Percentiles rank a stretch among this genome's conserved stretches.
phyloP scores from a whole-genome alignment of 2,329 filamentous ascomycete genomes.

The Cercospora janseana region DNA sequence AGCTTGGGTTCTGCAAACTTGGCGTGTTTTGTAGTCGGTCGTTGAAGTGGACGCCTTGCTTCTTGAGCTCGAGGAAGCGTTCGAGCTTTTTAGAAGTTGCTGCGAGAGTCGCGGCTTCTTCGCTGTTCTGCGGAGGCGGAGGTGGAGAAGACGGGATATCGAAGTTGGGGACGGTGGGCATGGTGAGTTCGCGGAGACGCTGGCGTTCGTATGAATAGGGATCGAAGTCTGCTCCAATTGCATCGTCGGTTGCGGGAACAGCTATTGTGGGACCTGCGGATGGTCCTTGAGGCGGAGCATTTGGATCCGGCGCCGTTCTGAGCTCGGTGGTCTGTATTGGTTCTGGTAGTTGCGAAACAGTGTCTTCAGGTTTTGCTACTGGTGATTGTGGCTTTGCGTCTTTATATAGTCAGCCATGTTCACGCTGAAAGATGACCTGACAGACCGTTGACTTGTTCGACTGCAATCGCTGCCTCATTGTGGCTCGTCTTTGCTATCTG shows the following conservation, averaged over 20 bases:
- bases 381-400: not conserved
- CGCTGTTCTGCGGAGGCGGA: constrained; percentile 40
- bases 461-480: constrained; percentile 9
- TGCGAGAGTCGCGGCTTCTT: constrained; percentile 34
- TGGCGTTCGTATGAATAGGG: constrained; percentile 67
- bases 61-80: constrained; percentile 74
- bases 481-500: constrained; percentile 31
- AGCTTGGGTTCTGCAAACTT: constrained; percentile 68
- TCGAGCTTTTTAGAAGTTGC: constrained; percentile 64
- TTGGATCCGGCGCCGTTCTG: not conserved
- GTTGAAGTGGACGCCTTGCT: constrained; percentile 75
- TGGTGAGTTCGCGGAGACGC: constrained; percentile 67
- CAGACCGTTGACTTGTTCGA: not conserved
- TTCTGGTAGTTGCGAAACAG: not conserved
- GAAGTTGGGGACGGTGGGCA: constrained; percentile 69
- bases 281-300: constrained; percentile 19
- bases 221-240: constrained; percentile 45
- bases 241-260: constrained; percentile 17
- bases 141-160: constrained; percentile 73
- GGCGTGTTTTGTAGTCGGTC: constrained; percentile 65
- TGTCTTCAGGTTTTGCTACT: not conserved
- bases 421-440: no score
- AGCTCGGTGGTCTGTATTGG: not conserved
- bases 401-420: not conserved
- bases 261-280: constrained; percentile 10